Conservation (phyloP, 768 basidiomycete genomes). For the Lactarius quietus region DNA sequence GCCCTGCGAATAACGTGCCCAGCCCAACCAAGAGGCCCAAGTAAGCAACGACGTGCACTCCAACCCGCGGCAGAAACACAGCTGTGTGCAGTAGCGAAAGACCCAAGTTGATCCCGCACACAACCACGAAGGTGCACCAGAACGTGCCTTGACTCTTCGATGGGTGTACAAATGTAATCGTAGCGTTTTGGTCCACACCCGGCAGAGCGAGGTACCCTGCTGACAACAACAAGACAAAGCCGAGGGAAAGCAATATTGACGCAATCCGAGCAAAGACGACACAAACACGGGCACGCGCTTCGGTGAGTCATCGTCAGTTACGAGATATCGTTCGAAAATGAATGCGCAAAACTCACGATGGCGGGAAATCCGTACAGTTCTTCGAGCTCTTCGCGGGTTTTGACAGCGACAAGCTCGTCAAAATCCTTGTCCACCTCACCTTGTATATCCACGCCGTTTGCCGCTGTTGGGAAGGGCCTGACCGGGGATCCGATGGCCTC, state of each 20-base stretch:
- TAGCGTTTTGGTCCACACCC: neutral
- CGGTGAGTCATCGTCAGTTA: conserved; percentile 29
- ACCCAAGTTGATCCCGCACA: conserved; percentile 40
- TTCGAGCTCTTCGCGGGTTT: conserved; percentile 71
- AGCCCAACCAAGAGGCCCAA: conserved; percentile 61
- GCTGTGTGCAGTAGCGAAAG: conserved; percentile 67
- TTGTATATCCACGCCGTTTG: conserved; percentile 30
- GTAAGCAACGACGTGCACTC: conserved; percentile 75
- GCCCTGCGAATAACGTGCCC: conserved; percentile 66
- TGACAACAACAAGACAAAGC: conserved; percentile 58
- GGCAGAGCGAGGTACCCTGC: conserved; percentile 55
- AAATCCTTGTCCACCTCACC: conserved; percentile 61
- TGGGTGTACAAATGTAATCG: conserved; percentile 21
- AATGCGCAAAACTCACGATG: conserved; percentile 49
- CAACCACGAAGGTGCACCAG: conserved; percentile 32
- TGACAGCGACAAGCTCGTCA: conserved; percentile 58
- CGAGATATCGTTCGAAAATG: neutral
- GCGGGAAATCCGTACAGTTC: conserved; percentile 76
- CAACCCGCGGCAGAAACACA: conserved; percentile 62
- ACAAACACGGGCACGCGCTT: conserved; percentile 79
- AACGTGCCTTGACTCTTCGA: conserved; percentile 29
- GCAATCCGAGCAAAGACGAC: conserved; percentile 74
- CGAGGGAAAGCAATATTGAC: conserved; percentile 65
- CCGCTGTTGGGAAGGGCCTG: neutral
- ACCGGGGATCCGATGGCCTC: conserved; percentile 4